phyloP scores from a whole-genome alignment of 352 stramenopile species.

The Phytophthora brassicae region DNA sequence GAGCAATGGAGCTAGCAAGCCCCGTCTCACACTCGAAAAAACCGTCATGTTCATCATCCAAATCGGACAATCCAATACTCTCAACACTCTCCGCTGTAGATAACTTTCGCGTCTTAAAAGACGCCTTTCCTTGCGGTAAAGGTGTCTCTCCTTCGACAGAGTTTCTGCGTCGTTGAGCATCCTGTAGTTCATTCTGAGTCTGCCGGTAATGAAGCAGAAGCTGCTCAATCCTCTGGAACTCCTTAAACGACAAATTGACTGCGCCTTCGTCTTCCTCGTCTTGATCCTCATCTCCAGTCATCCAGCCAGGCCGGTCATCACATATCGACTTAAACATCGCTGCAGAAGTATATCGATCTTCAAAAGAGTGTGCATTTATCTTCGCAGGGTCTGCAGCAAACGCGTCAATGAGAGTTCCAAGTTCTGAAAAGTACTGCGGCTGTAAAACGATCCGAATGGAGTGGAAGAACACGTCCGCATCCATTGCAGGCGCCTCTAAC shows the following conservation, averaged over 20 bases:
- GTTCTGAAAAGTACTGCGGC: conserved; percentile 75
- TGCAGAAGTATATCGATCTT: conserved; percentile 35
- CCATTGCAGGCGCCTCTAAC: conserved; percentile 66
- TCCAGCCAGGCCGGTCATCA: conserved; percentile 60
- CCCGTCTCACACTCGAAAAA: conserved; percentile 86
- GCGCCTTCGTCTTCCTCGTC: conserved; percentile 19
- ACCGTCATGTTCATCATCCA: conserved; percentile 75
- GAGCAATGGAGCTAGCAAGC: conserved; percentile 38
- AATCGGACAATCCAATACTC: conserved; percentile 76
- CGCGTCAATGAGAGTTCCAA: conserved; percentile 70
- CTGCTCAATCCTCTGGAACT: conserved; percentile 87
- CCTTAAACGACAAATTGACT: conserved; percentile 70
- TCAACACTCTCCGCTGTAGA: conserved; percentile 80
- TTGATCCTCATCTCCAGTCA: conserved; percentile 46
- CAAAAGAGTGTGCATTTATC: conserved; percentile 15
- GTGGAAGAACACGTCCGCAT: conserved; percentile 85
- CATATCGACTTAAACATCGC: conserved; percentile 82
- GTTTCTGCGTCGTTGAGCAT: conserved; percentile 26
- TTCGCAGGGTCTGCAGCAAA: conserved; percentile 42
- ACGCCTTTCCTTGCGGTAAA: conserved; percentile 12
- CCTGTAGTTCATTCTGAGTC: conserved; percentile 66
- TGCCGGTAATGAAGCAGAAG: conserved; percentile 79
- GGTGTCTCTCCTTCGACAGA: conserved; percentile 13
- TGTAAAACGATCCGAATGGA: conserved; percentile 78
- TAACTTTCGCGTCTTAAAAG: conserved; percentile 45